Evolutionary conservation across 2,329 filamentous ascomycete species (phyloP), one percentile per base, ranked within the genome.

Genomic region (Alternaria ventricosa): DNA sequence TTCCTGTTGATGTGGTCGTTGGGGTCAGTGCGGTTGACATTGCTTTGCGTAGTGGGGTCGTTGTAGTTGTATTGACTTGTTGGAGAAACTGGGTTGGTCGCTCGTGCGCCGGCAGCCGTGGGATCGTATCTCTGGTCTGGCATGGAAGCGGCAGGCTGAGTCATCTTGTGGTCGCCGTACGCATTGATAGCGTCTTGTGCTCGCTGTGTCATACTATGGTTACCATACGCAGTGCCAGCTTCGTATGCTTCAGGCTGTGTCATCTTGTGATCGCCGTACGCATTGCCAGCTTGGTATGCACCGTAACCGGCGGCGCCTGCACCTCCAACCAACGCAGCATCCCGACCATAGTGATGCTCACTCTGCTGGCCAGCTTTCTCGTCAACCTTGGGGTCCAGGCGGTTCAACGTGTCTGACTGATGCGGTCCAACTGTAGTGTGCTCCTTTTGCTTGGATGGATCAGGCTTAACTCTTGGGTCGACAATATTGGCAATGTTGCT

Each of bases 401-500:
- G 69, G 49, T 76, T 78, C 28, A 75, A 25, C 12, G 68, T 68
- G 53, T 76, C 70, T 4, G 71, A 72, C 9, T 75, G 57, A 28
- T 77, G 71, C 6, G 72, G 72, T 7, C 75, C 76, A 20, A 70
- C 65, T 1, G 73, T 76, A 9, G 65, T 68, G 56, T 71, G 66
- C 6, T 55, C 67, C 57, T 74, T 78, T 55, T 75, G 71, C 60
- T 75, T 73, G 33, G 69, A 63, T 11, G 73, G 74, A 30, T 78
- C 70, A 20, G 76, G 73, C 36, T 74, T 61, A 6, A 77, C 75
- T n/a, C 75, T 64, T 8, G 75, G 74, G 33, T 78, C 77, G 10
- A 76, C 7, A 12, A 77, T 66, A 44, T 78, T 79, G 4, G 73
- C 75, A 45, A 78, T 58, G 56, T 77, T 78, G 68, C 72, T 75